Percentiles rank a stretch among this genome's conserved stretches.
Evolutionary conservation across 345 rosid species (phyloP).

Genomic region (Sonneratia caseolaris): DNA sequence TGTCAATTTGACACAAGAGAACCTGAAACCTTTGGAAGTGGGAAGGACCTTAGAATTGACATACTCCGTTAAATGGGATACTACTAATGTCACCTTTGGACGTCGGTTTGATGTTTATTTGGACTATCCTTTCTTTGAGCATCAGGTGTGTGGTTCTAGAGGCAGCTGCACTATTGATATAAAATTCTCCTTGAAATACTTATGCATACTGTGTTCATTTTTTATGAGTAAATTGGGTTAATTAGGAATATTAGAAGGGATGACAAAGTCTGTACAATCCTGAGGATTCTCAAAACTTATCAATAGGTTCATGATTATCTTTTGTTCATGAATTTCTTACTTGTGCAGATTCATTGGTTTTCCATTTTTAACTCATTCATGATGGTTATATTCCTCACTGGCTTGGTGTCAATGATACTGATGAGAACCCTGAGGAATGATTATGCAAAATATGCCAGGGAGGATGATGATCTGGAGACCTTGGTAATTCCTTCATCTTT

Average conservation of each 20-base stretch:
- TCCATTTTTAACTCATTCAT: conserved; percentile 94
- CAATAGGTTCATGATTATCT: not conserved
- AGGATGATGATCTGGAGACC: conserved; percentile 89
- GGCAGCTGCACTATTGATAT: not conserved
- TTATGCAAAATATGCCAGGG: conserved; percentile 93
- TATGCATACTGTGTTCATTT: no score
- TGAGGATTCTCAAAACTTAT: not conserved
- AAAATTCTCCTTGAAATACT: not conserved
- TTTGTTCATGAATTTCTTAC: conserved; percentile 1
- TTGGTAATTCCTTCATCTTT: conserved; percentile 43
- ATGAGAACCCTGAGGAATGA: conserved; percentile 95
- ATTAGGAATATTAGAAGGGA: no score
- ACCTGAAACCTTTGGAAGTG: conserved; percentile 59
- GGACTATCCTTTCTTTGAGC: conserved; percentile 93
- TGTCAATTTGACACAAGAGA: conserved; percentile 76
- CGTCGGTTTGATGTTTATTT: conserved; percentile 88
- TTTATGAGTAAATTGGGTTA: no score
- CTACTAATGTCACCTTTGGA: conserved; percentile 62
- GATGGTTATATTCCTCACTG: conserved; percentile 98
- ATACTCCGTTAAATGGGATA: conserved; percentile 74
- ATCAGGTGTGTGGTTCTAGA: conserved; percentile 45
- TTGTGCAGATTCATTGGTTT: conserved; percentile 87
- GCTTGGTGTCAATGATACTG: conserved; percentile 93
- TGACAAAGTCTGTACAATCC: no score
- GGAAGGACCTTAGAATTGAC: conserved; percentile 61